phyloP scores from a whole-genome alignment of 2,329 filamentous ascomycete species.

The Teratosphaeriaceae sp. region DNA sequence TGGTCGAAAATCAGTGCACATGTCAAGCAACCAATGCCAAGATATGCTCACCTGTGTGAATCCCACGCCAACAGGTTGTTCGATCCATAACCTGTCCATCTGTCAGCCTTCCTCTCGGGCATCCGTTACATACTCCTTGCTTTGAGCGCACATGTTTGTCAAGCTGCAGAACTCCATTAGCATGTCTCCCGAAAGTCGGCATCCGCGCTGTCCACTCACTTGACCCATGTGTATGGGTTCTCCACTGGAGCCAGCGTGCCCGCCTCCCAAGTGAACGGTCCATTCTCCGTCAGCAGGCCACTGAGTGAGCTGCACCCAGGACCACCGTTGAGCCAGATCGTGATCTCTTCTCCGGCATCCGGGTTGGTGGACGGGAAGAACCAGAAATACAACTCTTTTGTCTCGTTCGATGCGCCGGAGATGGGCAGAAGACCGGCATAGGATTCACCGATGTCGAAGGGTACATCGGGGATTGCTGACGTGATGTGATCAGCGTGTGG shows the following conservation, averaged over 20 bases:
- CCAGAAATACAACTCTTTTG: constrained; percentile 48
- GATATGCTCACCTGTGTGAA: too few species aligned
- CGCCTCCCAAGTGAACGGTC: constrained; percentile 38
- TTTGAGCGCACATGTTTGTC: constrained; percentile 70
- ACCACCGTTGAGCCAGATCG: constrained; percentile 37
- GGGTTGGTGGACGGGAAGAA: constrained; percentile 49
- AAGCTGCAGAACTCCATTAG: constrained; percentile 37
- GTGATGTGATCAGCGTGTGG: constrained; percentile 24
- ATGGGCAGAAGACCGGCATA: constrained; percentile 49
- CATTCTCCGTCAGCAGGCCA: constrained; percentile 15
- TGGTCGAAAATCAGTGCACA: too few species aligned
- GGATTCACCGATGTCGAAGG: constrained; percentile 8
- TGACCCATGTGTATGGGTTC: constrained; percentile 45
- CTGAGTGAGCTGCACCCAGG: constrained; percentile 17
- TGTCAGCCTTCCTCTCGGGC: too few species aligned
- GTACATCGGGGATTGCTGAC: not conserved
- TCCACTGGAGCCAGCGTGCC: constrained; percentile 33
- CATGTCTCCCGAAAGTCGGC: not conserved
- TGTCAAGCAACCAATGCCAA: too few species aligned
- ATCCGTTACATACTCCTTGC: too few species aligned
- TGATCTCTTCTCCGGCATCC: constrained; percentile 42
- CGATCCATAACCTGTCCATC: constrained; percentile 65
- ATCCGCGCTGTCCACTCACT: not conserved
- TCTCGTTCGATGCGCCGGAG: constrained; percentile 39
- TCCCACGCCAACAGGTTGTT: constrained; percentile 44